A percentile compares a stretch with the other conserved stretches of the same genome.
These are phyloP conservation scores for Aspergillus sp. DNA, from an alignment of 2,329 filamentous ascomycete genomes.

Conservation along the genomic window DNA sequence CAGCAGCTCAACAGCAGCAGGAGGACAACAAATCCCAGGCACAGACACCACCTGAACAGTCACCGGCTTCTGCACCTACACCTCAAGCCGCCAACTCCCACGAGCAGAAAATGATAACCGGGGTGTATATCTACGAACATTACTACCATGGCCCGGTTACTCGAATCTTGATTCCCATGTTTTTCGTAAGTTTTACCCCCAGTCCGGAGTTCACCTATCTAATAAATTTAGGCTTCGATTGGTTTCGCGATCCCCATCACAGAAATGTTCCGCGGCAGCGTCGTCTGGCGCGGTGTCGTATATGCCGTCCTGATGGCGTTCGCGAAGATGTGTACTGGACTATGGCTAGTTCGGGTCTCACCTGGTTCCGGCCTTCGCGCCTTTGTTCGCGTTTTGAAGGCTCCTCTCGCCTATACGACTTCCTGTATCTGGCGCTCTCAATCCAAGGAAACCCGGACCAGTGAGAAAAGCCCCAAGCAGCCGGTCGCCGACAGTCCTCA, in stretches of 20 bases:
- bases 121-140: conserved; percentile 42
- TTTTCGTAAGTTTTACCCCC: conserved; percentile 58
- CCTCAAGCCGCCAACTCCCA: not conserved
- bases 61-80: no score
- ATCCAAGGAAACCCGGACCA: not conserved
- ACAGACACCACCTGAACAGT: not conserved
- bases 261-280: conserved; percentile 61
- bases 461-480: not conserved
- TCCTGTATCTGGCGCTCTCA: conserved; percentile 7
- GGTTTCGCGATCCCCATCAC: conserved; percentile 77
- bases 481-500: not conserved
- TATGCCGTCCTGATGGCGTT: conserved; percentile 71
- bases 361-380: conserved; percentile 9
- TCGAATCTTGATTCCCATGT: conserved; percentile 66
- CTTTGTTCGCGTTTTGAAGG: conserved; percentile 6
- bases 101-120: conserved; percentile 15
- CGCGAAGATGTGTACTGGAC: conserved; percentile 60
- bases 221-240: conserved; percentile 51
- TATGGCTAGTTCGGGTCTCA: conserved; percentile 54
- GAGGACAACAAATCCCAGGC: not conserved
- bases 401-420: not conserved
- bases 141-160: conserved; percentile 50
- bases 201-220: not conserved
- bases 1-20: not conserved
- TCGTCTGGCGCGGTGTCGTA: conserved; percentile 72